phyloP scores from a whole-genome alignment of 345 rosid genomes.

The Aquilaria sinensis region DNA sequence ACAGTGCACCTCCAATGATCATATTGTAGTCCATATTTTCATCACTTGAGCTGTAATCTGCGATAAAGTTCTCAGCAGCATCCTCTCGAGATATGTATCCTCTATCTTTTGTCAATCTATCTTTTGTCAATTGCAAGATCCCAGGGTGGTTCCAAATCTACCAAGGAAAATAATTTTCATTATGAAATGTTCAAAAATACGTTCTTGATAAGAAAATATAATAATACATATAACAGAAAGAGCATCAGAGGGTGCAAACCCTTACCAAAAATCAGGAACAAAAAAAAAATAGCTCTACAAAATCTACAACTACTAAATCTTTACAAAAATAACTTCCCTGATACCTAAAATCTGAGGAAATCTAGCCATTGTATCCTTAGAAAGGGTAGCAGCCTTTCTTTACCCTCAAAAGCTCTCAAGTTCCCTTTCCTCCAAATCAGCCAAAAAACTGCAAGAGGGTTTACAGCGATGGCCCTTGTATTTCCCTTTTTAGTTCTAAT shows the following conservation, averaged over 20 bases:
- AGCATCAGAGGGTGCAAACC: neutral
- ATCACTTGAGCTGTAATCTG: constrained; percentile 93
- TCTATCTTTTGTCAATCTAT: constrained; percentile 54
- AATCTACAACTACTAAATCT: no score
- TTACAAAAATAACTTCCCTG: no score
- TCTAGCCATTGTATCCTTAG: no score
- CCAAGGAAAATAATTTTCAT: constrained; percentile 17
- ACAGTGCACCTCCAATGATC: constrained; percentile 59
- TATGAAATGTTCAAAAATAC: neutral
- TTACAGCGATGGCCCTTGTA: no score
- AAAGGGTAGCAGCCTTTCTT: no score
- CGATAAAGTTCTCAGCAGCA: constrained; percentile 57
- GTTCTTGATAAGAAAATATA: neutral
- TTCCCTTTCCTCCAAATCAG: no score
- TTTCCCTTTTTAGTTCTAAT: no score
- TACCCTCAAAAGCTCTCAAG: no score
- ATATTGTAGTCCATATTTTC: constrained; percentile 78
- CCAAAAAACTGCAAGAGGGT: no score
- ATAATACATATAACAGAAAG: neutral
- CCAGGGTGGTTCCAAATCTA: constrained; percentile 99
- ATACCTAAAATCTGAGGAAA: no score
- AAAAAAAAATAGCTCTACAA: no score
- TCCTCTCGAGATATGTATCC: constrained; percentile 58
- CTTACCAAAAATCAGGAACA: no score
- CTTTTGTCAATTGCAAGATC: constrained; percentile 86